Conservation (phyloP, 2,329 filamentous ascomycete species). For the Sarocladium brachiariae region DNA sequence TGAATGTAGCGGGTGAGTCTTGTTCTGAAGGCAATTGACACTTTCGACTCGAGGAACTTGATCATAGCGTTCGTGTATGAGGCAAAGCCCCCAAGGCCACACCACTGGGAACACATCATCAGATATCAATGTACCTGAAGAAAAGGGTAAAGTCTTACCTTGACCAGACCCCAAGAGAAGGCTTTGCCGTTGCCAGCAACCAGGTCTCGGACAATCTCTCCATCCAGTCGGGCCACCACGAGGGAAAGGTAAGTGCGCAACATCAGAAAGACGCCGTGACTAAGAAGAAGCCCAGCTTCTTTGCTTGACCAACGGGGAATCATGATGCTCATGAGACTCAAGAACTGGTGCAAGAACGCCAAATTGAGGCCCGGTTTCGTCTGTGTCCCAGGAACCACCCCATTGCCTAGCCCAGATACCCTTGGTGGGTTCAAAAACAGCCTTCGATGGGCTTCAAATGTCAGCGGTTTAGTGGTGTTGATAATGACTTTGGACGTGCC, state of each 20-base stretch:
- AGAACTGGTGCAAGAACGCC: slow-evolving; percentile 92
- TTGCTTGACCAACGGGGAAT: slow-evolving; percentile 93
- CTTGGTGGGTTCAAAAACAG: slow-evolving; percentile 88
- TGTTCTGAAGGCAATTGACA: slow-evolving; percentile 95
- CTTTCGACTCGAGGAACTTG: slow-evolving; percentile 95
- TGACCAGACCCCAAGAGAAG: slow-evolving; percentile 82
- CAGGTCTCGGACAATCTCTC: slow-evolving; percentile 90
- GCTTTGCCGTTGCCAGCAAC: slow-evolving; percentile 88
- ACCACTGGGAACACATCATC: slow-evolving; percentile 54
- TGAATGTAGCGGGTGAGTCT: slow-evolving; percentile 94
- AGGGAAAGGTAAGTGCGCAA: slow-evolving; percentile 90
- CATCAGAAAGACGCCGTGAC: slow-evolving; percentile 84
- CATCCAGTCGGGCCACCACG: slow-evolving; percentile 85
- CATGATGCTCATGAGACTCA: slow-evolving; percentile 96
- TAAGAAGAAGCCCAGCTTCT: slow-evolving; percentile 82
- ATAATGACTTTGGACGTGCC: slow-evolving; percentile 88
- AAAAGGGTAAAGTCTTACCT: slow-evolving; percentile 38
- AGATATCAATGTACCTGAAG: background rate
- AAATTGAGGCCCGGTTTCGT: slow-evolving; percentile 93
- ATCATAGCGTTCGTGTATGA: slow-evolving; percentile 99
- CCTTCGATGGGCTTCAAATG: slow-evolving; percentile 91
- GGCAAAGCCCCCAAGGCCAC: slow-evolving; percentile 83
- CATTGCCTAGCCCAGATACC: slow-evolving; percentile 69
- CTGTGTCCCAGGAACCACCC: slow-evolving; percentile 74
- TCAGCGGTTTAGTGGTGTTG: slow-evolving; percentile 80